Evolutionary conservation across 768 basidiomycete species (phyloP).

Genomic region (Macrolepiota dolichaula): DNA sequence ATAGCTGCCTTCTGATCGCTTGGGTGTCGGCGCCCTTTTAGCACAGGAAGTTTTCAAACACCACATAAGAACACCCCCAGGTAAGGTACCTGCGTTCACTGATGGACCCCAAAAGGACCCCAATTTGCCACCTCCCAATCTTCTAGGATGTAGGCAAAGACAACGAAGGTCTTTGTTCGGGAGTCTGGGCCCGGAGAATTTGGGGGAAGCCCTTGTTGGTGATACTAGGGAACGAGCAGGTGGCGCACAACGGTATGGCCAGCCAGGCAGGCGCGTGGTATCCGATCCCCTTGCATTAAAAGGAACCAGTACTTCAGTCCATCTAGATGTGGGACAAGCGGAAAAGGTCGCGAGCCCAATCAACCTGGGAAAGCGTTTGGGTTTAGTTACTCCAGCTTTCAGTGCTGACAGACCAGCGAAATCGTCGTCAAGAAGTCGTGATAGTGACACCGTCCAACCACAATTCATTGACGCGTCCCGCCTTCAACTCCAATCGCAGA

Average conservation of each 20-base stretch:
- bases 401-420: background rate
- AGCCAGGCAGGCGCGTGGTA: constrained; percentile 1
- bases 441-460: background rate
- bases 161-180: background rate
- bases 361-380: background rate
- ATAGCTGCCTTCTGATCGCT: background rate
- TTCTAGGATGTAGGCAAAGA: background rate
- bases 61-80: background rate
- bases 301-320: background rate
- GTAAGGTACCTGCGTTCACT: background rate
- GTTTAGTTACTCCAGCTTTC: background rate
- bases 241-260: background rate
- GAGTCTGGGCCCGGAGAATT: background rate
- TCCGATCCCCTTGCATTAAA: background rate
- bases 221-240: background rate
- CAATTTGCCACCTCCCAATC: background rate
- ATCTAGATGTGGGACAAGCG: background rate
- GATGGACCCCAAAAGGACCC: background rate
- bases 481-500: constrained; percentile 1
- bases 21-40: background rate
- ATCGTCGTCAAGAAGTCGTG: background rate
- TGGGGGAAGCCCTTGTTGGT: background rate
- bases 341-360: background rate
- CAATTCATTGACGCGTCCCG: background rate
- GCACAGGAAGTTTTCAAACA: background rate